Conservation (phyloP, 208 protist genomes). For the Crithidia brevicula region DNA sequence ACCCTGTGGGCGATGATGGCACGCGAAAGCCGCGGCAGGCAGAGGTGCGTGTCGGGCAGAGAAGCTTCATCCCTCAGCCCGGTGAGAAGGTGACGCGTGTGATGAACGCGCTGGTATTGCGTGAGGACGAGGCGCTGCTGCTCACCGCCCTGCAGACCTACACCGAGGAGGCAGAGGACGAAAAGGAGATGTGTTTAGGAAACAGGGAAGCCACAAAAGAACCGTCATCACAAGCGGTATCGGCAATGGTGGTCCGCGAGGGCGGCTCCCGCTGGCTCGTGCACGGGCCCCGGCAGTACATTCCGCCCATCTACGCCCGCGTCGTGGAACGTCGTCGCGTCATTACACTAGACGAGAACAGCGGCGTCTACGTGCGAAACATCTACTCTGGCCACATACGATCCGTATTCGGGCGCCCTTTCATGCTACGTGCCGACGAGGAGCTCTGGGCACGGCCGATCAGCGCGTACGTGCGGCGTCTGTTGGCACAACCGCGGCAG, state of each 20-base stretch:
- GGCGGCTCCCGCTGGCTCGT: conserved; percentile 93
- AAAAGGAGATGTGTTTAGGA: no score
- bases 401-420: conserved; percentile 50
- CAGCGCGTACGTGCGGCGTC: conserved; percentile 43
- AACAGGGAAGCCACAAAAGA: background rate
- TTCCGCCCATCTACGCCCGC: conserved; percentile 91
- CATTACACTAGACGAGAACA: conserved; percentile 92
- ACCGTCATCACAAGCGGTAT: no score
- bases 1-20: conserved; percentile 82
- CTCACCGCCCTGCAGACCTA: conserved; percentile 24
- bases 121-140: conserved; percentile 39
- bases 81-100: conserved; percentile 47
- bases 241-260: background rate
- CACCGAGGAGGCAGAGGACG: conserved; percentile 14
- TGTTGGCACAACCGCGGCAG: conserved; percentile 53
- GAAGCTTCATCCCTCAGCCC: conserved; percentile 74
- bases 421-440: conserved; percentile 76
- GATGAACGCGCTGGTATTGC: conserved; percentile 74
- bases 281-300: conserved; percentile 89
- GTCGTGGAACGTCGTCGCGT: conserved; percentile 89
- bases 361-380: conserved; percentile 97
- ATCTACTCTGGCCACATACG: conserved; percentile 76
- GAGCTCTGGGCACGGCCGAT: conserved; percentile 85
- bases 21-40: conserved; percentile 67
- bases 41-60: conserved; percentile 86